Base-by-base conservation (phyloP, 768 basidiomycete genomes). In the Butyriboletus loyo region DNA sequence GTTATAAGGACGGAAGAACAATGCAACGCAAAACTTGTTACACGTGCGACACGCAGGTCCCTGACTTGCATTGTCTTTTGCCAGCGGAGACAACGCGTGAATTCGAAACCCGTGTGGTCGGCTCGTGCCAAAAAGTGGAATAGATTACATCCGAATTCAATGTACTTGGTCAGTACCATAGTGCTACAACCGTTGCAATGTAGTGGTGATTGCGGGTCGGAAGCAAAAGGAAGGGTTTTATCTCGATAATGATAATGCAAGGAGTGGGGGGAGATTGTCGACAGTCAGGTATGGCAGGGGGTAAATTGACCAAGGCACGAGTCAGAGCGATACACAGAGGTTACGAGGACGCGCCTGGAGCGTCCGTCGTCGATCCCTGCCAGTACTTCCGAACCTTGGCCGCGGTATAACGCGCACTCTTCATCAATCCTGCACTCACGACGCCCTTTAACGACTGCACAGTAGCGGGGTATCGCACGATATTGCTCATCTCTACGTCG, bases 361-460 rank as follows among this genome's bases (percentile, higher is more conserved):
- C n/a, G 4, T 30, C 22, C 46, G 32, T 37, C 49, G 15, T 50
- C 31, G 60, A 50, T 19, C 74, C 71, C 47, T 67, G 68, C 82
- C 89, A 89, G 88, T 92, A 97, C 71, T 98, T 98, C 34, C 79
- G 70, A 19, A 95, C 73, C 74, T 98, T 98, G 41, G 85, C 82
- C 24, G 77, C 58, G 40, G 81, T 74, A 62, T 98, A 98, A 38
- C 80, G 81, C 6, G 85, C 51, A 65, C 89, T 90, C 78, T 93
- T 94, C 43, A 78, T 75, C 10, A 88, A 56, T 5, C 94, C 94
- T 9, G 90, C 89, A 52, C 86, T 92, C 19, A 88, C 80, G 43
- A 98, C 65, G 25, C 94, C 93, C 72, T 97, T 98, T 53, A 91
- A 58, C 5, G 87, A 78, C 73, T 98, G 94, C 9, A 89, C 75